phyloP scores from a whole-genome alignment of 345 rosid genomes.

The Orychophragmus violaceus region DNA sequence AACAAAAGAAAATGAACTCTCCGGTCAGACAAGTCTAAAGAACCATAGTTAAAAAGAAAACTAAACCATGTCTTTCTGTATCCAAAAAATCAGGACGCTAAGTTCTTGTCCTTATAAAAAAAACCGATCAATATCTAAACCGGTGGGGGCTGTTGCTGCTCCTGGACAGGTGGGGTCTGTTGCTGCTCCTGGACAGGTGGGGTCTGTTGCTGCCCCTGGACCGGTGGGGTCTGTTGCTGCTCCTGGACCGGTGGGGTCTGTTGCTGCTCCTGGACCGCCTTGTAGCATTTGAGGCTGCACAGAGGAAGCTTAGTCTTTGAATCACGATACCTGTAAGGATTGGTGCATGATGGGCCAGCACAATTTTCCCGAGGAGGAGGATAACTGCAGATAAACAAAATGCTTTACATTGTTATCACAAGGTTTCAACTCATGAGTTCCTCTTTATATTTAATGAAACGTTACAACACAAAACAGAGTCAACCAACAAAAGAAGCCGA shows the following conservation, averaged over 20 bases:
- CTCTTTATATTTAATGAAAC: background rate
- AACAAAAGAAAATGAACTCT: background rate
- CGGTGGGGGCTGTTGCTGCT: background rate
- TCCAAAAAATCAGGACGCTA: background rate
- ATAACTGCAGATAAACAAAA: slow-evolving; percentile 46
- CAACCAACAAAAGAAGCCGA: background rate
- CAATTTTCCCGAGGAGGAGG: slow-evolving; percentile 90
- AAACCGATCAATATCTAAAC: slow-evolving; percentile 18
- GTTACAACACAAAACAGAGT: background rate
- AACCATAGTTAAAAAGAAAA: background rate
- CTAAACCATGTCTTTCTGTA: background rate
- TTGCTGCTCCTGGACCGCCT: slow-evolving; percentile 53
- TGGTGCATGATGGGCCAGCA: slow-evolving; percentile 70
- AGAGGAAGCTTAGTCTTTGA: slow-evolving; percentile 82
- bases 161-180: background rate
- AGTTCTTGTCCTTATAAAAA: slow-evolving; percentile 28
- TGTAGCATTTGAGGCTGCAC: slow-evolving; percentile 90
- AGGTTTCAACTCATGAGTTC: background rate
- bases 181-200: background rate
- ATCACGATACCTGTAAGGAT: slow-evolving; percentile 76
- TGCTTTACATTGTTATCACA: background rate
- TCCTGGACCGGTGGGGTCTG: background rate
- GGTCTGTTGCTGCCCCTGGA: no score
- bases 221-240: background rate
- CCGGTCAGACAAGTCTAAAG: slow-evolving; percentile 7